phyloP scores from a whole-genome alignment of 371 early-diverging fungal species.

The Mucor sp. region DNA sequence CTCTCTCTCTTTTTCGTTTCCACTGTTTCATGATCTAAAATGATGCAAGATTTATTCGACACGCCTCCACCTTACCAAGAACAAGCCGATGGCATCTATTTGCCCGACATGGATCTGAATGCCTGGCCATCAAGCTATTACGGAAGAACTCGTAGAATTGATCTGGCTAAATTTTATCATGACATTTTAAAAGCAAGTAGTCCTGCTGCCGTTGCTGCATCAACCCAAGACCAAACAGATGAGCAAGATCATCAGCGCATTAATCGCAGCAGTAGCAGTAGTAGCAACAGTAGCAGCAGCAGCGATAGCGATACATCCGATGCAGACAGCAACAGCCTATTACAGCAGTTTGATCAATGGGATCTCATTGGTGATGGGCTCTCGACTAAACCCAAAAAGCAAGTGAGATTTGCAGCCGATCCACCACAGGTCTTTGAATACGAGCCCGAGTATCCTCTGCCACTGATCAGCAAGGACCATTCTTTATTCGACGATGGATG shows the following conservation, averaged over 20 bases:
- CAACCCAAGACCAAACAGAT: neutral
- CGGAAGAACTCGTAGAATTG: constrained; percentile 17
- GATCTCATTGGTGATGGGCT: neutral
- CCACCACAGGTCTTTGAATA: constrained; percentile 43
- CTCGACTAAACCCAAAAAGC: neutral
- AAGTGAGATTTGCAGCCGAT: constrained; percentile 33
- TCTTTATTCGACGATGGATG: constrained; percentile 26
- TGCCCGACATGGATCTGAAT: constrained; percentile 5
- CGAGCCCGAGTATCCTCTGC: constrained; percentile 30
- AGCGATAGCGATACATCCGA: neutral
- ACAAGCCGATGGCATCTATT: neutral
- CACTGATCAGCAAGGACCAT: neutral
- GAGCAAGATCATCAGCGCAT: neutral
- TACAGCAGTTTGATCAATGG: neutral
- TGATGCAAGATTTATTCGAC: constrained; percentile 1
- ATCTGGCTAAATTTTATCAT: constrained; percentile 25
- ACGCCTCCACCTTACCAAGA: constrained; percentile 14
- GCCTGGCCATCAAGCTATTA: constrained; percentile 29
- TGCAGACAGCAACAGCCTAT: neutral
- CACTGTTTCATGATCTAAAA: neutral
- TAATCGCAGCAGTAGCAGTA: neutral
- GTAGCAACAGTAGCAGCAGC: neutral
- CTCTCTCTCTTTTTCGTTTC: neutral
- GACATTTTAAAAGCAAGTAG: constrained; percentile 16
- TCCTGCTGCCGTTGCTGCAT: neutral